These are phyloP conservation scores for Kwoniella dendrophila DNA, from an alignment of 768 basidiomycete genomes.

Conservation along the genomic window DNA sequence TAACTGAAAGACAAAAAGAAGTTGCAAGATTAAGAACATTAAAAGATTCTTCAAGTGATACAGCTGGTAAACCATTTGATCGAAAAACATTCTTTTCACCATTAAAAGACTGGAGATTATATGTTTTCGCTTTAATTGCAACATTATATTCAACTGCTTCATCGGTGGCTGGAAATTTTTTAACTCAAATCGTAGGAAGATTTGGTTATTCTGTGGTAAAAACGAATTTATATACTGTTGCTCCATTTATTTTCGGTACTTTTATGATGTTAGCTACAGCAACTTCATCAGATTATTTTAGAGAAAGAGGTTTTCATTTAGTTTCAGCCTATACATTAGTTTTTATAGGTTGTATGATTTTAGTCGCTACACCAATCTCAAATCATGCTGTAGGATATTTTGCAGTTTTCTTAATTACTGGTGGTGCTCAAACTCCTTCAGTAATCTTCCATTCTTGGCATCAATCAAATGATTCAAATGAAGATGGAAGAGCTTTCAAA, in stretches of 20 bases:
- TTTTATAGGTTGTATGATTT: constrained; percentile 39
- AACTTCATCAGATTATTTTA: constrained; percentile 62
- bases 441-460: constrained; percentile 54
- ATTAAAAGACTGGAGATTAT: constrained; percentile 31
- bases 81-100: constrained; percentile 30
- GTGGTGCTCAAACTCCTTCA: constrained; percentile 52
- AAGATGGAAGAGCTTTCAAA: constrained; percentile 26
- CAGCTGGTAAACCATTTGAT: constrained; percentile 57
- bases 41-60: constrained; percentile 60
- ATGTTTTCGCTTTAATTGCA: constrained; percentile 33
- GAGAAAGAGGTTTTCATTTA: constrained; percentile 43
- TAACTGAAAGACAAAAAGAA: constrained; percentile 29
- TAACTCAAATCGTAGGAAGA: constrained; percentile 62
- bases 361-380: constrained; percentile 60
- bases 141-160: constrained; percentile 40
- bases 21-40: constrained; percentile 56
- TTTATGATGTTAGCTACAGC: constrained; percentile 56
- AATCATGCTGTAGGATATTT: constrained; percentile 61
- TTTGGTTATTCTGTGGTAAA: constrained; percentile 61
- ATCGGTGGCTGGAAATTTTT: constrained; percentile 63
- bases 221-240: constrained; percentile 65
- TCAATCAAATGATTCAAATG: constrained; percentile 60
- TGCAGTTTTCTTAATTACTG: constrained; percentile 63
- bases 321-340: constrained; percentile 20
- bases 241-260: constrained; percentile 61